Conservation (phyloP, 129 eudicot genomes). For the Solidago caesia region DNA sequence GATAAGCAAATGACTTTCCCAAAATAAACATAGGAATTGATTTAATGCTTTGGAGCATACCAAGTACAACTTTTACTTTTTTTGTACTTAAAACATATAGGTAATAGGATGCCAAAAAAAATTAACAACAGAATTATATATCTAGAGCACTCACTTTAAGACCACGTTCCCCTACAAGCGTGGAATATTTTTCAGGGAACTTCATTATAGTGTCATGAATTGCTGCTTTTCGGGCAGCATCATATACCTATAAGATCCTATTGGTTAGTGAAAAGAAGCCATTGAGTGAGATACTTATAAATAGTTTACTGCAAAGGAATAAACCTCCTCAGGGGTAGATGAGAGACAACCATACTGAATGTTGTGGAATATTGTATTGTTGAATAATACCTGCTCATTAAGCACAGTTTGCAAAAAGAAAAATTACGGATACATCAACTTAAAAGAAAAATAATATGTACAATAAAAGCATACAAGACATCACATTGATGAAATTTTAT, state of each 20-base stretch:
- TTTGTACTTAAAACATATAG: background rate
- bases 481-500: background rate
- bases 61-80: background rate
- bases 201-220: constrained; percentile 97
- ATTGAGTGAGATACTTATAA: background rate
- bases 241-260: constrained; percentile 55
- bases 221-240: constrained; percentile 86
- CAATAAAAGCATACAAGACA: background rate
- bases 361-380: constrained; percentile 93
- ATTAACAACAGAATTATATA: background rate
- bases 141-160: constrained; percentile 56
- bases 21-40: background rate
- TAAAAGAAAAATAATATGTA: constrained; percentile 13
- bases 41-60: background rate
- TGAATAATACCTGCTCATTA: constrained; percentile 76
- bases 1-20: background rate
- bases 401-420: constrained; percentile 14
- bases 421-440: constrained; percentile 10
- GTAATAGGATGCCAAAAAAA: background rate
- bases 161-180: constrained; percentile 94
- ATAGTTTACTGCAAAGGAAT: constrained; percentile 12
- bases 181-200: constrained; percentile 78
- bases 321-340: constrained; percentile 82
- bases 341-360: constrained; percentile 89
- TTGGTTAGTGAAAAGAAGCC: constrained; percentile 6